Conservation (phyloP, 208 protist species). For the Zelonia costaricensis region DNA sequence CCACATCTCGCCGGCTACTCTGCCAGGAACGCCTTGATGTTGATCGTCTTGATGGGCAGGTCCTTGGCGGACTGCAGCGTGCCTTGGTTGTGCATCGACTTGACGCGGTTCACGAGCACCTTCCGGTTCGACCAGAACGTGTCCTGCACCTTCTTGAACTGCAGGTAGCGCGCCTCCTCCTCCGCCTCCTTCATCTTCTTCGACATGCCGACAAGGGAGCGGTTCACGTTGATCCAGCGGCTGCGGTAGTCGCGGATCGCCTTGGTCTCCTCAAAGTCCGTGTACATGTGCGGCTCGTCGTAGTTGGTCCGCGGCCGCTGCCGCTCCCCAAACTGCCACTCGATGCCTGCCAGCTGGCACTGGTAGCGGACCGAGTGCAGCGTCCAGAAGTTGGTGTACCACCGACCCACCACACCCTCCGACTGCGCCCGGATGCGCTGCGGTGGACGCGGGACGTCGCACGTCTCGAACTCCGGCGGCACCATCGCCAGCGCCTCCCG, state of each 20-base stretch:
- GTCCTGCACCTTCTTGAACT: conserved; percentile 85
- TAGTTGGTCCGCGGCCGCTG: conserved; percentile 82
- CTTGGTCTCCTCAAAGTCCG: conserved; percentile 92
- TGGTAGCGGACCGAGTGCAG: conserved; percentile 90
- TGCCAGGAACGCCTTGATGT: conserved; percentile 85
- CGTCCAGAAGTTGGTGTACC: conserved; percentile 94
- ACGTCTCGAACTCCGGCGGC: conserved; percentile 74
- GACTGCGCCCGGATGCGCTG: conserved; percentile 86
- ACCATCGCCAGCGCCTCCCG: conserved; percentile 73
- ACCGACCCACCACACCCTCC: conserved; percentile 87
- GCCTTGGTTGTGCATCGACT: conserved; percentile 90
- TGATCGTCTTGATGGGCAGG: conserved; percentile 84
- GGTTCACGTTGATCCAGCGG: conserved; percentile 92
- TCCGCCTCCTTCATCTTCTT: conserved; percentile 86
- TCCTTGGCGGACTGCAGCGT: conserved; percentile 72
- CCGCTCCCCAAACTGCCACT: conserved; percentile 81
- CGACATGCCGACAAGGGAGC: conserved; percentile 89
- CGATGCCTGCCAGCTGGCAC: conserved; percentile 74
- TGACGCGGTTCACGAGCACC: conserved; percentile 89
- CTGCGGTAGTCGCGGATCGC: conserved; percentile 86
- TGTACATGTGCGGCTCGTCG: conserved; percentile 89
- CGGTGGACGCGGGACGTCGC: conserved; percentile 83
- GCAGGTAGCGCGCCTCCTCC: conserved; percentile 88
- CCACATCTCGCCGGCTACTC: conserved; percentile 33
- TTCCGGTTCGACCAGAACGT: conserved; percentile 92